These are phyloP conservation scores for Botryotinia globosa DNA, from an alignment of 2,329 filamentous ascomycete species.

Conservation along the genomic window DNA sequence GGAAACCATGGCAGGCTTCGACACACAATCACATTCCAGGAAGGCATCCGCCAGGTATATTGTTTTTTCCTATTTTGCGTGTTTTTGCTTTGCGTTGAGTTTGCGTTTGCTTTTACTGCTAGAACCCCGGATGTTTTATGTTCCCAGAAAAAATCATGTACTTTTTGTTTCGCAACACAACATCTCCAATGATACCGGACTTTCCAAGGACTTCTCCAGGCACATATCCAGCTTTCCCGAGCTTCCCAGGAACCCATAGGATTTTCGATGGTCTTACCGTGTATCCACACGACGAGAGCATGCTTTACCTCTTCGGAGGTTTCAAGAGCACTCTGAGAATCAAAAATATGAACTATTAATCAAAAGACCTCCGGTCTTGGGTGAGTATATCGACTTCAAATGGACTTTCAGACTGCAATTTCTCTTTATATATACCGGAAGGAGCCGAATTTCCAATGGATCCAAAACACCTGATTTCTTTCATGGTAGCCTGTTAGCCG, in stretches of 20 bases:
- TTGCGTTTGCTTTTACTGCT: slow-evolving; percentile 23
- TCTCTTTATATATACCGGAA: slow-evolving; percentile 16
- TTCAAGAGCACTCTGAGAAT: slow-evolving; percentile 7
- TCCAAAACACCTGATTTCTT: not conserved
- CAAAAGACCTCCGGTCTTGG: slow-evolving; percentile 17
- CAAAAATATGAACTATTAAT: slow-evolving; percentile 15
- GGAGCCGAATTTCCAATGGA: slow-evolving; percentile 2
- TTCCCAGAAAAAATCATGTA: slow-evolving; percentile 35
- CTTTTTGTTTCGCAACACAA: slow-evolving; percentile 26
- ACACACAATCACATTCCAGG: slow-evolving; percentile 32
- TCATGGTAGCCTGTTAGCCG: slow-evolving; percentile 3
- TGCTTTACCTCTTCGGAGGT: slow-evolving; percentile 5
- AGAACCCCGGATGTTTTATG: slow-evolving; percentile 27
- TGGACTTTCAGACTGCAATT: slow-evolving; percentile 11
- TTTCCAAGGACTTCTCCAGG: slow-evolving; percentile 17
- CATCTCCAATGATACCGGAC: slow-evolving; percentile 20
- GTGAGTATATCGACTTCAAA: slow-evolving; percentile 16
- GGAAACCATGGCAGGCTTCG: slow-evolving; percentile 38
- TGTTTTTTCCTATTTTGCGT: slow-evolving; percentile 28
- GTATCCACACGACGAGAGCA: slow-evolving; percentile 15
- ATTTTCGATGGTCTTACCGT: slow-evolving; percentile 8
- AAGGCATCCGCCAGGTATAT: slow-evolving; percentile 39
- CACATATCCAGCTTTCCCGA: slow-evolving; percentile 13
- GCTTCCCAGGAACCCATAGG: not conserved
- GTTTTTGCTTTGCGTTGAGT: slow-evolving; percentile 25